Percentiles rank a stretch among this genome's conserved stretches.
phyloP scores from a whole-genome alignment of 2,329 filamentous ascomycete species.

The Phialophora expanda region DNA sequence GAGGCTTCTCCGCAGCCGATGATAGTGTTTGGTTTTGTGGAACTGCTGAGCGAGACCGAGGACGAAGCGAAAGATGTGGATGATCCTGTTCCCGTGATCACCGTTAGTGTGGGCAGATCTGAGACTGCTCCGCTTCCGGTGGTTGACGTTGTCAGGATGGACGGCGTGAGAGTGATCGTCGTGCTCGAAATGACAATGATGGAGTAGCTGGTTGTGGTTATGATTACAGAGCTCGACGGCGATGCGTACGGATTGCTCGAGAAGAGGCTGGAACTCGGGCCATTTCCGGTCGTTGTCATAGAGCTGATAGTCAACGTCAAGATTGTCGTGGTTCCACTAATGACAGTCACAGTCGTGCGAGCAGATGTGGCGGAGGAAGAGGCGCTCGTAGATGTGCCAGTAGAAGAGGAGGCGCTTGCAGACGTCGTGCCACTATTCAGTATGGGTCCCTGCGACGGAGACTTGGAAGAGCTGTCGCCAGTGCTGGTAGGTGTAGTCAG shows the following conservation, averaged over 20 bases:
- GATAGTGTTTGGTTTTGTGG: conserved; percentile 27
- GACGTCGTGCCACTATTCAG: conserved; percentile 20
- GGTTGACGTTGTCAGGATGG: not conserved
- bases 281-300: conserved; percentile 17
- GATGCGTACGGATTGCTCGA: conserved; percentile 21
- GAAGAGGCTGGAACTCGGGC: not conserved
- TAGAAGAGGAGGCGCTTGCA: conserved; percentile 14
- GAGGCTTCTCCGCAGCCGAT: conserved; percentile 34
- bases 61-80: not conserved
- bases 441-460: conserved; percentile 12
- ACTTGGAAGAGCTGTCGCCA: conserved; percentile 3
- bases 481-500: conserved; percentile 22
- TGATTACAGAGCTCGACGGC: conserved; percentile 7
- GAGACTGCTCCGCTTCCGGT: conserved; percentile 4
- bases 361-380: too few species aligned
- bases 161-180: conserved; percentile 28
- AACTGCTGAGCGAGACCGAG: conserved; percentile 24
- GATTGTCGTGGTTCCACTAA: conserved; percentile 23
- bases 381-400: too few species aligned
- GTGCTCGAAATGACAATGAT: conserved; percentile 36
- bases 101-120: conserved; percentile 23
- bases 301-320: conserved; percentile 14
- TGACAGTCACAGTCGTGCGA: conserved; percentile 15
- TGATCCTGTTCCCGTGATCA: conserved; percentile 26
- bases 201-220: conserved; percentile 16